Evolutionary conservation across 225 moss, liverwort and hornwort species (phyloP).

Genomic region (Pleurozium schreberi): DNA sequence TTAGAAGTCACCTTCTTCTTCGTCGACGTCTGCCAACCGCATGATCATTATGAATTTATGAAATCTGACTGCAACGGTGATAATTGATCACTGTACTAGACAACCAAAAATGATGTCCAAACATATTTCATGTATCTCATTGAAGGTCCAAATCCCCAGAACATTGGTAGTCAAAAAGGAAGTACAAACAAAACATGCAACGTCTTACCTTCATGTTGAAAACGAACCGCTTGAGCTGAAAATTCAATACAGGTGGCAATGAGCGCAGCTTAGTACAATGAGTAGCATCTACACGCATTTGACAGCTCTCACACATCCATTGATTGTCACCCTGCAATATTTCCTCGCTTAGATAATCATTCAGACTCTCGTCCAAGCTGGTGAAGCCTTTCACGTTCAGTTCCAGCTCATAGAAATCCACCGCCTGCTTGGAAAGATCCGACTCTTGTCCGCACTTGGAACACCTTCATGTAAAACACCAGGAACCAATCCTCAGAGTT

Average conservation of each 20-base stretch:
- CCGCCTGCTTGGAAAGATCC: conserved; percentile 85
- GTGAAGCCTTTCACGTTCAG: conserved; percentile 96
- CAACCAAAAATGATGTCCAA: not conserved
- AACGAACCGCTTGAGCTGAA: conserved; percentile 97
- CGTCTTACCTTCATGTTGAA: conserved; percentile 87
- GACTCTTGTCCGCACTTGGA: conserved; percentile 94
- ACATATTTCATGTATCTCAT: not conserved
- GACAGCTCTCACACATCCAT: conserved; percentile 88
- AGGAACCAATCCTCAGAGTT: conserved; percentile 6
- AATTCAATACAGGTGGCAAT: conserved; percentile 89
- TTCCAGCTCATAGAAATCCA: conserved; percentile 96
- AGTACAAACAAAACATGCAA: not conserved
- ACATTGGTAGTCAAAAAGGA: not conserved
- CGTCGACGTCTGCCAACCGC: conserved; percentile 63
- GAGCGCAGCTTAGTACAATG: conserved; percentile 93
- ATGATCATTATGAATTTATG: not conserved
- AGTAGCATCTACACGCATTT: conserved; percentile 91
- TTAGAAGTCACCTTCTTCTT: conserved; percentile 99
- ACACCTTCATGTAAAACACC: conserved; percentile 54
- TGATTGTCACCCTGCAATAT: conserved; percentile 97
- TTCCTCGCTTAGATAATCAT: conserved; percentile 92
- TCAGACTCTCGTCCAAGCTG: conserved; percentile 83
- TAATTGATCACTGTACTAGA: not conserved
- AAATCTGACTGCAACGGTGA: not conserved
- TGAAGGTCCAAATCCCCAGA: not conserved